These are phyloP conservation scores for Misopates orontium DNA, from an alignment of 257 asterid species.

Conservation along the genomic window DNA sequence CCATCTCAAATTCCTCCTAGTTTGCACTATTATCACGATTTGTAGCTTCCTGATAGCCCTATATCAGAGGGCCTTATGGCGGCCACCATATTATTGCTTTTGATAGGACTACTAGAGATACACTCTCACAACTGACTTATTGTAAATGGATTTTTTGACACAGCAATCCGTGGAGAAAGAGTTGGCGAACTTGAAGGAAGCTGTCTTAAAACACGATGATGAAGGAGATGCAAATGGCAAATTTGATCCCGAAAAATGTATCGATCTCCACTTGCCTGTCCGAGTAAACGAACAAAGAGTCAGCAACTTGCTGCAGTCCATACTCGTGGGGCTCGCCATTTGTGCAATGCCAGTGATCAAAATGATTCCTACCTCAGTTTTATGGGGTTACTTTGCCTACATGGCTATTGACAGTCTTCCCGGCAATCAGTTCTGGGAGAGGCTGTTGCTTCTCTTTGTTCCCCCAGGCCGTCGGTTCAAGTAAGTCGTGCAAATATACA, in stretches of 20 bases:
- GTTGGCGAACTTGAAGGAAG: constrained; percentile 74
- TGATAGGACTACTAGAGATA: too few species aligned
- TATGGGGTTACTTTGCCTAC: constrained; percentile 98
- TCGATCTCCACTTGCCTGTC: constrained; percentile 89
- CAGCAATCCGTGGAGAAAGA: constrained; percentile 69
- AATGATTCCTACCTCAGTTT: constrained; percentile 87
- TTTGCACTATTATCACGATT: not conserved
- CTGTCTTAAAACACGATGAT: constrained; percentile 66
- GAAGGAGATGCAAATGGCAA: constrained; percentile 36
- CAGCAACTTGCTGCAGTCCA: constrained; percentile 85
- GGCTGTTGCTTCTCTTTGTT: constrained; percentile 68
- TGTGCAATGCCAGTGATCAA: constrained; percentile 72
- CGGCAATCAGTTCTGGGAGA: constrained; percentile 95
- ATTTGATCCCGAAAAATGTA: constrained; percentile 71
- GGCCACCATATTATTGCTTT: too few species aligned
- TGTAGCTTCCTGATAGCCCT: too few species aligned
- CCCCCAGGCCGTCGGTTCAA: constrained; percentile 89
- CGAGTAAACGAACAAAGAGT: constrained; percentile 93
- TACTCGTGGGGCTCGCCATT: constrained; percentile 69
- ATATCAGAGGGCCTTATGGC: too few species aligned
- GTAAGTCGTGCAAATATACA: constrained; percentile 44
- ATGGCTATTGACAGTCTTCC: constrained; percentile 98
- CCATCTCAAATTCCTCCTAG: constrained; percentile 1
- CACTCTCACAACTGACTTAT: too few species aligned
- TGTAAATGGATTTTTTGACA: constrained; percentile 4